phyloP scores from a whole-genome alignment of 2,329 filamentous ascomycete genomes.

The Xylaria sp. region DNA sequence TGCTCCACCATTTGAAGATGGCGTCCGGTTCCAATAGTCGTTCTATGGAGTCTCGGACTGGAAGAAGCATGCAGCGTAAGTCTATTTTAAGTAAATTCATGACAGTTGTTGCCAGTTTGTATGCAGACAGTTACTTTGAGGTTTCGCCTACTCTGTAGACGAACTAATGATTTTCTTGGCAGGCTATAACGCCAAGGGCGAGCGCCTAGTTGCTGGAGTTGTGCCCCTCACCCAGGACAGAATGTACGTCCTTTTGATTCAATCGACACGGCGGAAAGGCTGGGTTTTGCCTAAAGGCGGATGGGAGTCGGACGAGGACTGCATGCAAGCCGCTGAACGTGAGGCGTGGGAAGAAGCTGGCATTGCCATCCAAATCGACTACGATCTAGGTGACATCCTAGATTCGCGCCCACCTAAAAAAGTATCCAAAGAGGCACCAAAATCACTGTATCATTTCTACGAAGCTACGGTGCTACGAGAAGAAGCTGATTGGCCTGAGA shows the following conservation, averaged over 20 bases:
- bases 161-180: constrained; percentile 54
- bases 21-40: constrained; percentile 54
- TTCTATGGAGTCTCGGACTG: constrained; percentile 78
- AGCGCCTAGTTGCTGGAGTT: constrained; percentile 93
- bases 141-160: constrained; percentile 47
- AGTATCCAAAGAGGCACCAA: constrained; percentile 68
- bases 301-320: constrained; percentile 95
- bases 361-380: constrained; percentile 84
- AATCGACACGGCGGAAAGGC: constrained; percentile 87
- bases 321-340: constrained; percentile 82
- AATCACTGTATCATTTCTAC: constrained; percentile 80
- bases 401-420: constrained; percentile 86
- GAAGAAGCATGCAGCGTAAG: constrained; percentile 84
- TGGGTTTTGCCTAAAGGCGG: constrained; percentile 99
- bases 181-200: constrained; percentile 94
- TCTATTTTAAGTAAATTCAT: constrained; percentile 45
- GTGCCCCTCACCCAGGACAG: constrained; percentile 90
- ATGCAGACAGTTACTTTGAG: constrained; percentile 41
- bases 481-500: constrained; percentile 91
- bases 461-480: constrained; percentile 89
- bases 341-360: constrained; percentile 99
- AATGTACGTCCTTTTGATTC: constrained; percentile 89
- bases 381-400: constrained; percentile 85
- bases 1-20: constrained; percentile 43
- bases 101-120: constrained; percentile 25